Percentiles rank a stretch among this genome's conserved stretches.
These are phyloP conservation scores for Debaryomyces singareniensis DNA, from an alignment of 1,139 yeast genomes.

Conservation along the genomic window DNA sequence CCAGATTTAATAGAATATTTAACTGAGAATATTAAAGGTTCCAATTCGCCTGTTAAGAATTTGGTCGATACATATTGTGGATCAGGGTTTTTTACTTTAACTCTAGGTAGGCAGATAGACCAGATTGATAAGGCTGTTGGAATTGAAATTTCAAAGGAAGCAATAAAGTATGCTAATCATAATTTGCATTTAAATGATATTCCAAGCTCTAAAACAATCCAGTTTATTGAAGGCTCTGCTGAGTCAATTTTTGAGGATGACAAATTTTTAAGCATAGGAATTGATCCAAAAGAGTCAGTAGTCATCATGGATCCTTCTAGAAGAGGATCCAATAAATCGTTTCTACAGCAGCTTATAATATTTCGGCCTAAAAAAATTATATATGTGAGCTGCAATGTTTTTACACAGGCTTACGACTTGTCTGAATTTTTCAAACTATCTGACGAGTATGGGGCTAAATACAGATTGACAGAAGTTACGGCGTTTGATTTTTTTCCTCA, in stretches of 20 bases:
- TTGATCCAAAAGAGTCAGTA: conserved; percentile 27
- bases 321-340: conserved; percentile 31
- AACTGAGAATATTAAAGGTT: conserved; percentile 15
- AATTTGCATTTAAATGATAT: conserved; percentile 36
- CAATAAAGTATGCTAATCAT: conserved; percentile 32
- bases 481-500: conserved; percentile 48
- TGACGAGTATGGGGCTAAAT: conserved; percentile 10
- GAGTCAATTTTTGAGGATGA: conserved; percentile 25
- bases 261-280: conserved; percentile 17
- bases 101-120: conserved; percentile 23
- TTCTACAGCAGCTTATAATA: conserved; percentile 28
- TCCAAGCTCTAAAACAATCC: conserved; percentile 19
- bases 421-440: conserved; percentile 21
- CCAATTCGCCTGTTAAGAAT: conserved; percentile 16
- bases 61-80: conserved; percentile 43
- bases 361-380: conserved; percentile 33
- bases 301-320: conserved; percentile 44
- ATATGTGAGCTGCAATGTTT: conserved; percentile 42
- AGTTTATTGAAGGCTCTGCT: conserved; percentile 34
- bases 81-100: conserved; percentile 40
- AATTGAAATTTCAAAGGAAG: conserved; percentile 29
- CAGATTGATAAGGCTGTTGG: conserved; percentile 34
- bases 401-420: conserved; percentile 42
- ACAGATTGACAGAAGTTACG: conserved; percentile 23
- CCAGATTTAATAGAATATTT: conserved; percentile 31